Evolutionary conservation across 345 rosid genomes (phyloP), one percentile per base, ranked within the genome.

Genomic region (Citrus australasica): DNA sequence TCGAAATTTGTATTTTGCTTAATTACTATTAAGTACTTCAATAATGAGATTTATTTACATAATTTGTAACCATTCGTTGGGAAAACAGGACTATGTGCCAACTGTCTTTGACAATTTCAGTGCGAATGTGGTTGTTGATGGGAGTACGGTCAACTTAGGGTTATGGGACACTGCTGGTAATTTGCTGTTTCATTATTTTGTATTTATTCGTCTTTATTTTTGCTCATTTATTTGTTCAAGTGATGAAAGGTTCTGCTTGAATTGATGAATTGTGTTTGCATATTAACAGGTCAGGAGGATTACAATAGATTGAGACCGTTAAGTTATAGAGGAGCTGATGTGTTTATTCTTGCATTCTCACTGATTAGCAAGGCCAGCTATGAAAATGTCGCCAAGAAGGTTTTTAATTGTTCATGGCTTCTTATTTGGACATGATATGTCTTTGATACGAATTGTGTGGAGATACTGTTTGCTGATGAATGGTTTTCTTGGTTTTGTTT

Each of bases 311-410:
- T 93, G 78, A 79, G 99, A 81, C 98, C 97, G 24, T 76, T 93
- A 83, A 93, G 97, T 80, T 93, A 93, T 73, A 93, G 94, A 64
- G 98, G 97, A 27, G 98, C 98, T 0, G 98, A 95, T 85, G 97
- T 95, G 69, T 95, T 95, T 78, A 92, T 95, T 79, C 95, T 95
- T 82, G 98, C 96, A 7, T 95, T 95, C 86, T 95, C 99, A 82
- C 90, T 95, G 38, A 95, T 95, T 78, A 95, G 99, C 94, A 95
- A 95, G 87, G 99, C 99, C 82, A 95, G 99, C 85, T 95, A 95
- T 75, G 99, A 95, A 84, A 95, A 93, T 61, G 91, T 94, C 59
- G 89, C 99, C 67, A 94, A 95, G 84, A 95, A 95, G 98, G 99
- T 92, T 77, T 56, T 9, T 14, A 67, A 25, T 24, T 21, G 51